phyloP scores from a whole-genome alignment of 208 protist genomes.

The Leptomonas pyrrhocoris region DNA sequence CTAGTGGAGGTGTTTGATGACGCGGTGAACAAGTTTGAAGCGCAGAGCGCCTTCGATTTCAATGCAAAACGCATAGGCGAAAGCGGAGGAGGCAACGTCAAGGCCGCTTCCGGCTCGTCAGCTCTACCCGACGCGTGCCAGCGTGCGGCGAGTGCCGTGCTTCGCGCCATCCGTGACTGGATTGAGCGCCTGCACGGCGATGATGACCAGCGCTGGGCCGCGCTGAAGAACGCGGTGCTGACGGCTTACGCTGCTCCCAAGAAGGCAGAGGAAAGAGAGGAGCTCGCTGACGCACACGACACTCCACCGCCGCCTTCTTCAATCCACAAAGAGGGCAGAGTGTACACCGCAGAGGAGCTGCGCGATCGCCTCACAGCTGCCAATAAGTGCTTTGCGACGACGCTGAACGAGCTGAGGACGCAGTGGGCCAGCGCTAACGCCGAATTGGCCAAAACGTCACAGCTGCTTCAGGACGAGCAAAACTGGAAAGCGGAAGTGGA shows the following conservation, averaged over 20 bases:
- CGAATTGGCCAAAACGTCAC: neutral
- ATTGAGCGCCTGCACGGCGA: constrained; percentile 13
- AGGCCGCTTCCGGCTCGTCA: no score
- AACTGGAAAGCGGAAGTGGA: neutral
- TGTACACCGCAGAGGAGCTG: neutral
- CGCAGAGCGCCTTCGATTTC: no score
- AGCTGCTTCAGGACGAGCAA: neutral
- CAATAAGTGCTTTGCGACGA: neutral
- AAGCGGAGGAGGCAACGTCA: no score
- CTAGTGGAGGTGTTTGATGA: neutral
- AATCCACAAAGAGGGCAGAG: neutral
- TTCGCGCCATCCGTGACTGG: constrained; percentile 6
- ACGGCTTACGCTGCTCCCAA: neutral
- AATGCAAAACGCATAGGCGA: no score
- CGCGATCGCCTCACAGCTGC: neutral
- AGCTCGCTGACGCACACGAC: neutral
- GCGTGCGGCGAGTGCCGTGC: constrained; percentile 13
- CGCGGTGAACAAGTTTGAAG: neutral
- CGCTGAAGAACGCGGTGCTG: constrained; percentile 1
- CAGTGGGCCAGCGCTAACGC: neutral
- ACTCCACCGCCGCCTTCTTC: neutral
- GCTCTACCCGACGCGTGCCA: constrained; percentile 2
- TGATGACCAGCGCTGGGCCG: constrained; percentile 11
- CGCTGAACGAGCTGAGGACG: neutral
- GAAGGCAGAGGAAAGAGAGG: neutral